Percentiles rank a stretch among this genome's conserved stretches.
Evolutionary conservation across 768 basidiomycete species (phyloP).

Genomic region (Astraeus odoratus): DNA sequence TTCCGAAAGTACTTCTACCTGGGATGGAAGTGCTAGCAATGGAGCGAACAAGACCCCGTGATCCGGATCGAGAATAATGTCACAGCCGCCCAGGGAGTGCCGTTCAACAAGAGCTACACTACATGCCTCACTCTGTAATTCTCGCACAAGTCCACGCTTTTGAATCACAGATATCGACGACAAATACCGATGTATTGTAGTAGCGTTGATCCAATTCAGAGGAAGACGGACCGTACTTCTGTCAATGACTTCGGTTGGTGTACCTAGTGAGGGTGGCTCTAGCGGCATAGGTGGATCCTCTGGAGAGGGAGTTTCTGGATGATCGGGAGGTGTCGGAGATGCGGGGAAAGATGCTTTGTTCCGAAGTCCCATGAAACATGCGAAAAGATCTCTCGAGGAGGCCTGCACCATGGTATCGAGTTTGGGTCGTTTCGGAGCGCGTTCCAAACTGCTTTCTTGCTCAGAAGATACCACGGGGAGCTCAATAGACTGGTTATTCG

Average conservation of each 20-base stretch:
- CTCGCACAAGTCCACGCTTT: constrained; percentile 51
- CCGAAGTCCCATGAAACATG: constrained; percentile 20
- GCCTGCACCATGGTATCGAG: constrained; percentile 18
- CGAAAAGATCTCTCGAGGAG: constrained; percentile 21
- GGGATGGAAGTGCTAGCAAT: constrained; percentile 42
- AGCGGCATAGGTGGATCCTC: constrained; percentile 5
- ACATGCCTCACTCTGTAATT: constrained; percentile 39
- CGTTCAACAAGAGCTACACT: constrained; percentile 60
- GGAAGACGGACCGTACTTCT: constrained; percentile 41
- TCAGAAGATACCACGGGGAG: background rate
- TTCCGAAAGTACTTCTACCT: constrained; percentile 37
- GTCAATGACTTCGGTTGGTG: constrained; percentile 37
- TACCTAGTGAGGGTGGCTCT: constrained; percentile 15
- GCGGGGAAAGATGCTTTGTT: constrained; percentile 9
- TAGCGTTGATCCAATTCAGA: constrained; percentile 23
- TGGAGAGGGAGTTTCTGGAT: constrained; percentile 7
- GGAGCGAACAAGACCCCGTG: constrained; percentile 47
- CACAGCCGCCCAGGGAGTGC: constrained; percentile 47
- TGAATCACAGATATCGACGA: constrained; percentile 64
- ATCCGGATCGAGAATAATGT: constrained; percentile 62
- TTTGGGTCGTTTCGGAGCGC: constrained; percentile 18
- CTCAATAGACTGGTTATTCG: background rate
- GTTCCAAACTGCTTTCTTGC: constrained; percentile 3
- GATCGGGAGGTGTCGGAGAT: constrained; percentile 8
- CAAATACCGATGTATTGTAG: constrained; percentile 52